Conservation (phyloP, 768 basidiomycete species). For the Panellus pusillus region DNA sequence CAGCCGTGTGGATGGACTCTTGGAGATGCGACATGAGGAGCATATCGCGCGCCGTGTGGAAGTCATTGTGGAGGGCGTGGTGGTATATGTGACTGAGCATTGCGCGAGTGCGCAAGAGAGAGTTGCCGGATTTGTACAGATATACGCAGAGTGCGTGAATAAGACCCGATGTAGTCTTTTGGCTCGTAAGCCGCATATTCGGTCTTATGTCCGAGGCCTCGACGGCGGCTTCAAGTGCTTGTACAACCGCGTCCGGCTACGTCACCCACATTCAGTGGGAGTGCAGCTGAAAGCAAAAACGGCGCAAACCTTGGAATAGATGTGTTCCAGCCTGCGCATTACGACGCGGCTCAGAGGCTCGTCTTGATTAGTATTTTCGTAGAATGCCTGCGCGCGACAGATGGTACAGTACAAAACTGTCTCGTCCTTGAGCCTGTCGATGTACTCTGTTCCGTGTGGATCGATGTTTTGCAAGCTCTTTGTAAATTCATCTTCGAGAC, state of each 20-base stretch:
- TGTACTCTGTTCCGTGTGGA: constrained; percentile 98
- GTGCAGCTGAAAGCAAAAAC: background rate
- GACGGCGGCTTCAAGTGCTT: constrained; percentile 79
- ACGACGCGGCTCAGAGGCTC: constrained; percentile 86
- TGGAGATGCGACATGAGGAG: constrained; percentile 98
- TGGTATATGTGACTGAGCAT: constrained; percentile 99
- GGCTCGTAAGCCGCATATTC: constrained; percentile 54
- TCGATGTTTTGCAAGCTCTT: constrained; percentile 97
- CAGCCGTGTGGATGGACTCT: constrained; percentile 93
- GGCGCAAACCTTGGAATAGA: constrained; percentile 81
- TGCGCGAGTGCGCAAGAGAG: constrained; percentile 90
- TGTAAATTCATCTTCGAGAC: constrained; percentile 97
- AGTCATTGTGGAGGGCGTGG: constrained; percentile 94
- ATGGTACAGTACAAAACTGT: constrained; percentile 92
- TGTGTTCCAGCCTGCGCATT: constrained; percentile 95
- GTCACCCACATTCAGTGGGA: constrained; percentile 16
- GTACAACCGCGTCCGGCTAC: constrained; percentile 90
- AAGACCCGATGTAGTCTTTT: constrained; percentile 66
- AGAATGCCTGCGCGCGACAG: constrained; percentile 88
- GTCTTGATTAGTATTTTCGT: constrained; percentile 74
- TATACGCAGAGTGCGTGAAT: constrained; percentile 88
- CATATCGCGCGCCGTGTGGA: constrained; percentile 97
- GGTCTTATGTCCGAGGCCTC: constrained; percentile 61
- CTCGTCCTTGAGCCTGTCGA: constrained; percentile 95
- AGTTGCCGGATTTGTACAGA: constrained; percentile 90